Conservation (phyloP, 73 alveolate genomes). For the Durusdinium trenchii region DNA sequence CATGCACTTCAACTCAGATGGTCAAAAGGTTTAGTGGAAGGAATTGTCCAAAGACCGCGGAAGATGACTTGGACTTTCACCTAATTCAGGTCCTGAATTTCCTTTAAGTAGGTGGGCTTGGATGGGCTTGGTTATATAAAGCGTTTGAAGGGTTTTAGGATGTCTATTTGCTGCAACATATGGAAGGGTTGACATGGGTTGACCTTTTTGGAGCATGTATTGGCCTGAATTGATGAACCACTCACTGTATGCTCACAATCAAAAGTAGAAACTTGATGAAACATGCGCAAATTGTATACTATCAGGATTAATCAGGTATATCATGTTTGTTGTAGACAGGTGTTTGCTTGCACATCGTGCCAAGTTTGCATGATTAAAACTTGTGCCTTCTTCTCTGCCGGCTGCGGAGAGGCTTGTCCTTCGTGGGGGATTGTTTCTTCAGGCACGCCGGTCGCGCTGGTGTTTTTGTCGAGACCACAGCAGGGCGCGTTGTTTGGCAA, state of each 20-base stretch:
- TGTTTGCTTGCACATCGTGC: neutral
- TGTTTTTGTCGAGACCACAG: no score
- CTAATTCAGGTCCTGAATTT: neutral
- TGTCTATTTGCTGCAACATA: neutral
- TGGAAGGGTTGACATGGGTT: neutral
- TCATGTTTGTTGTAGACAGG: neutral
- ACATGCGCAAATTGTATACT: neutral
- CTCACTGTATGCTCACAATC: neutral
- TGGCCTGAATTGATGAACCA: neutral
- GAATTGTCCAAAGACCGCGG: neutral
- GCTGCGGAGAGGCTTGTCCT: neutral
- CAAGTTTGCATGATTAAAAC: neutral
- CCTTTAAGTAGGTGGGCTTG: neutral
- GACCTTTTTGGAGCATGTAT: neutral
- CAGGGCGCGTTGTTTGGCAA: no score
- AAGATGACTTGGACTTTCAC: neutral
- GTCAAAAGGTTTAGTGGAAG: neutral
- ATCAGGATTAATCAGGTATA: neutral
- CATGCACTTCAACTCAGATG: no score
- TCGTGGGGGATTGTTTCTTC: conserved; percentile 46
- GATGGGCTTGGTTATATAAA: no score
- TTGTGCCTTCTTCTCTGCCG: neutral
- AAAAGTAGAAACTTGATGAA: neutral
- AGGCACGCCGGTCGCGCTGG: neutral
- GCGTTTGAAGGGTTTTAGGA: neutral